Percentiles rank a stretch among this genome's conserved stretches.
Evolutionary conservation across 768 basidiomycete genomes (phyloP).

Genomic region (Phanerodontia chrysosporium): DNA sequence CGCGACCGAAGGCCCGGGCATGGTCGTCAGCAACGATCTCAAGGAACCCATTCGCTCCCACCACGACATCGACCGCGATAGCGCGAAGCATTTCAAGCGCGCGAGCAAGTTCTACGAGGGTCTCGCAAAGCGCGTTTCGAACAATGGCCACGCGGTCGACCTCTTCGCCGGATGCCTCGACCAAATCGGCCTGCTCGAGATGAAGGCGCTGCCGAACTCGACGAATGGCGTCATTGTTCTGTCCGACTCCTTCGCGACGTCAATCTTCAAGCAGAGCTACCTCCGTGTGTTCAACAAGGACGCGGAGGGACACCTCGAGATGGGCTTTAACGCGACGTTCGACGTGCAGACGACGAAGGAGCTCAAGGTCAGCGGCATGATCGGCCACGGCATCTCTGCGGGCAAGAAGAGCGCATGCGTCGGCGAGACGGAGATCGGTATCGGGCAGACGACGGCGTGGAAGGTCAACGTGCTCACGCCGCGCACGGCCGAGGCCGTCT

Average conservation of each 20-base stretch:
- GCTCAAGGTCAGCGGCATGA: conserved; percentile 95
- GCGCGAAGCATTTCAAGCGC: conserved; percentile 95
- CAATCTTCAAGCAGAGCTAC: conserved; percentile 99
- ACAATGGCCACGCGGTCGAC: conserved; percentile 93
- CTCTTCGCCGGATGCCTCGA: conserved; percentile 96
- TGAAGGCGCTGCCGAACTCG: conserved; percentile 93
- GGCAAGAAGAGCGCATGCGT: conserved; percentile 96
- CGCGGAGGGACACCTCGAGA: conserved; percentile 84
- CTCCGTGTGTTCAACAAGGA: conserved; percentile 90
- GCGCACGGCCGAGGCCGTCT: conserved; percentile 83
- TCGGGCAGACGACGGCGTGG: conserved; percentile 98
- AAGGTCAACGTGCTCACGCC: conserved; percentile 90
- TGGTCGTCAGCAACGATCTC: conserved; percentile 93
- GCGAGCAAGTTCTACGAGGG: conserved; percentile 98
- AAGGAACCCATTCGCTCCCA: conserved; percentile 98
- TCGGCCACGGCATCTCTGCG: conserved; percentile 95
- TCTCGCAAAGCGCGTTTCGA: conserved; percentile 87
- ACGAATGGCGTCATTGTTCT: conserved; percentile 96
- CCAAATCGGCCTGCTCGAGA: conserved; percentile 95
- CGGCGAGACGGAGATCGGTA: conserved; percentile 98
- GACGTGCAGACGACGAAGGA: conserved; percentile 99
- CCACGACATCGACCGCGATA: conserved; percentile 97
- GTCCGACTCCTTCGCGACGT: conserved; percentile 94
- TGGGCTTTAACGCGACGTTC: conserved; percentile 99
- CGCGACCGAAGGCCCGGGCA: conserved; percentile 92